phyloP scores from a whole-genome alignment of 257 asterid species.

The Penstemon barbatus region DNA sequence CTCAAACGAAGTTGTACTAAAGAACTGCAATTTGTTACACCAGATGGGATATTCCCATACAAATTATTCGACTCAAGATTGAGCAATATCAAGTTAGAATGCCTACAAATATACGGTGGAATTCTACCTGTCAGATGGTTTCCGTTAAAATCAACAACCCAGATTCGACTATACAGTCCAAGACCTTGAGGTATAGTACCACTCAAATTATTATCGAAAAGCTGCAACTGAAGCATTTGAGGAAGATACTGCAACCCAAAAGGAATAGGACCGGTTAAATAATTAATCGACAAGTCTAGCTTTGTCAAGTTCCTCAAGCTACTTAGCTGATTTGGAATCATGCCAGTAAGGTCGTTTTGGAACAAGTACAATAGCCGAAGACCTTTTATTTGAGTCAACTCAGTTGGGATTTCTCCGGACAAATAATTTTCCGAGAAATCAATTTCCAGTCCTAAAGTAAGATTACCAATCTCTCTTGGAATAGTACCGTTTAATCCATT shows the following conservation, averaged over 20 bases:
- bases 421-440: constrained; percentile 84
- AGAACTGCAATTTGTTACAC: constrained; percentile 58
- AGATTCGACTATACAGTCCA: constrained; percentile 64
- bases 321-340: constrained; percentile 71
- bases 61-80: constrained; percentile 69
- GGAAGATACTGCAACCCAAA: constrained; percentile 68
- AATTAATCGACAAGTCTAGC: constrained; percentile 80
- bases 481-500: constrained; percentile 77
- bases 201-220: constrained; percentile 61
- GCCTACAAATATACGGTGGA: constrained; percentile 64
- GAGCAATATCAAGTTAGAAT: constrained; percentile 61
- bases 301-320: constrained; percentile 56
- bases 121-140: constrained; percentile 69
- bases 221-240: constrained; percentile 63
- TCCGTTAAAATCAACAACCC: constrained; percentile 83
- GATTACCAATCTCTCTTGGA: constrained; percentile 82
- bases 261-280: constrained; percentile 82
- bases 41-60: constrained; percentile 65
- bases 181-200: constrained; percentile 78
- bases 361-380: constrained; percentile 63
- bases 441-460: constrained; percentile 52
- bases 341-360: constrained; percentile 70
- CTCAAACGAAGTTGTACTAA: constrained; percentile 74
- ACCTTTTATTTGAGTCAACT: constrained; percentile 50
- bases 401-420: constrained; percentile 72